These are phyloP conservation scores for Hypomyces rosellus DNA, from an alignment of 2,329 filamentous ascomycete genomes.

Conservation along the genomic window DNA sequence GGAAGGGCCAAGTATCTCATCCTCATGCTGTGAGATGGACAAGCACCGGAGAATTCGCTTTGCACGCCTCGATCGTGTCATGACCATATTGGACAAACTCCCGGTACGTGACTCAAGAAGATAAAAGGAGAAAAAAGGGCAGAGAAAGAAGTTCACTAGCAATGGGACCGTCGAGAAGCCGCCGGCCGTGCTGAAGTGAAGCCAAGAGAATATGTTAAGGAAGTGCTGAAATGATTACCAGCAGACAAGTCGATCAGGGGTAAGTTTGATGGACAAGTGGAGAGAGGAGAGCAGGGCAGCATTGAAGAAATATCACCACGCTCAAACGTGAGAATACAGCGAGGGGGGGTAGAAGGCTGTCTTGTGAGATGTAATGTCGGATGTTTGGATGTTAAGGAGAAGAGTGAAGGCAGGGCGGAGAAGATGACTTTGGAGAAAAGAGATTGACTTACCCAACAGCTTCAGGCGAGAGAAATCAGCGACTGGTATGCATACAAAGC, in stretches of 20 bases:
- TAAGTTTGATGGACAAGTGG: background rate
- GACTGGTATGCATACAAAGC: slow-evolving; percentile 35
- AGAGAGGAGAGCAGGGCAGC: background rate
- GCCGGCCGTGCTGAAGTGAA: background rate
- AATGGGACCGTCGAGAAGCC: background rate
- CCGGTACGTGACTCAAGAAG: background rate
- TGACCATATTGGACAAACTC: slow-evolving; percentile 17
- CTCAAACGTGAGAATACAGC: background rate
- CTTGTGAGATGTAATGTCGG: background rate
- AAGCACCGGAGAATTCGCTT: slow-evolving; percentile 31
- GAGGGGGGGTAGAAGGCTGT: slow-evolving; percentile 3
- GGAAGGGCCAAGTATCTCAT: slow-evolving; percentile 29
- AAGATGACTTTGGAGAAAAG: slow-evolving; percentile 8
- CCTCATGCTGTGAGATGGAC: slow-evolving; percentile 29
- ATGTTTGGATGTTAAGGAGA: background rate
- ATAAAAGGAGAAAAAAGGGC: background rate
- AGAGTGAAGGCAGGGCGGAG: background rate
- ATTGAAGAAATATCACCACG: background rate
- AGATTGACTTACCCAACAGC: slow-evolving; percentile 15
- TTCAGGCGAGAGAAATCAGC: slow-evolving; percentile 26
- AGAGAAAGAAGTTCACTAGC: background rate
- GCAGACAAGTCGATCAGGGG: background rate
- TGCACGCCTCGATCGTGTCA: slow-evolving; percentile 23
- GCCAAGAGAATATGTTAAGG: background rate
- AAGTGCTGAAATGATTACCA: background rate